Percentiles rank a stretch among this genome's conserved stretches.
Evolutionary conservation across 2,329 filamentous ascomycete species (phyloP).

Genomic region (Neofusicoccum cordaticola): DNA sequence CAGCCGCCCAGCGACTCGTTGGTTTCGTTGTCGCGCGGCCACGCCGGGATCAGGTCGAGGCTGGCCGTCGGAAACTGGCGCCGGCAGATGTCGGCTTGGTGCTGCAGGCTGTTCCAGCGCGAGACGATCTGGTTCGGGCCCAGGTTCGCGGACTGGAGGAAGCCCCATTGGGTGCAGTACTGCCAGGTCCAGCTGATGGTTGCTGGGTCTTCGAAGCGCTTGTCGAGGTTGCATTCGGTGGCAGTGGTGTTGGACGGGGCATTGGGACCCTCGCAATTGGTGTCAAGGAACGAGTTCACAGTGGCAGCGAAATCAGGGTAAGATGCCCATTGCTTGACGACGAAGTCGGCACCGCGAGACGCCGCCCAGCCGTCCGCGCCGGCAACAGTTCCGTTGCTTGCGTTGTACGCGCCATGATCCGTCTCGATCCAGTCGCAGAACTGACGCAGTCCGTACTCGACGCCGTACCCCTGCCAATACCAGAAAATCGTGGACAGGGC

Average conservation of each 20-base stretch:
- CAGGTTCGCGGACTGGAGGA: conserved; percentile 48
- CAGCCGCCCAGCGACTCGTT: conserved; percentile 51
- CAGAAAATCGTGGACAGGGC: conserved; percentile 40
- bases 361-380: conserved; percentile 42
- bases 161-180: conserved; percentile 54
- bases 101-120: conserved; percentile 45
- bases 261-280: conserved; percentile 16
- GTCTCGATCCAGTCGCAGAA: conserved; percentile 50
- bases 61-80: conserved; percentile 47
- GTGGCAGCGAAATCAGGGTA: conserved; percentile 25
- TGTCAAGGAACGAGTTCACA: neutral
- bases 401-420: conserved; percentile 35
- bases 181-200: conserved; percentile 51
- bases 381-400: conserved; percentile 25
- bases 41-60: conserved; percentile 38
- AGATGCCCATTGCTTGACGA: conserved; percentile 42
- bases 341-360: conserved; percentile 39
- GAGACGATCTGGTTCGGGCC: conserved; percentile 49
- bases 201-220: neutral
- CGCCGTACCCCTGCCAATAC: conserved; percentile 46
- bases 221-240: conserved; percentile 1
- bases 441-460: conserved; percentile 39
- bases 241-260: conserved; percentile 16
- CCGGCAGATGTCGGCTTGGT: conserved; percentile 47
- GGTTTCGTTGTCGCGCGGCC: conserved; percentile 37